Conservation (phyloP, 179 eudicot species). For the Corrigiola litoralis region DNA sequence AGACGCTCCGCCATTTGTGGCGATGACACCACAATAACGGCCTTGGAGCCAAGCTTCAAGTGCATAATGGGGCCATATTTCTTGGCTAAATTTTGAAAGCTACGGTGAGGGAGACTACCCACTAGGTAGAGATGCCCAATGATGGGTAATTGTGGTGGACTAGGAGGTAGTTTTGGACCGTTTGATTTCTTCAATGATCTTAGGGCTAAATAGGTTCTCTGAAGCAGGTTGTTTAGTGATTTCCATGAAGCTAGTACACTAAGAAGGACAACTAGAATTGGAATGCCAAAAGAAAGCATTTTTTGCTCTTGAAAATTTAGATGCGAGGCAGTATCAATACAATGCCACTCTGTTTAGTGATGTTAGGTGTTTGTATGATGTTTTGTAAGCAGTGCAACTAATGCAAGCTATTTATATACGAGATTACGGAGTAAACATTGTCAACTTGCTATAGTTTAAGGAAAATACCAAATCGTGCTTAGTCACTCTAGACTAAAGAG, state of each 20-base stretch:
- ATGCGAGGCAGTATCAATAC: no score
- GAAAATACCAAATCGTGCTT: no score
- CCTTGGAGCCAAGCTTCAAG: constrained; percentile 15
- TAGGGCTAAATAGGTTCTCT: not conserved
- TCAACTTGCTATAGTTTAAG: no score
- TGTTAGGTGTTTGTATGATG: no score
- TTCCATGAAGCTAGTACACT: not conserved
- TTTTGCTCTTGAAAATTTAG: not conserved
- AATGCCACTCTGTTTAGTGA: no score
- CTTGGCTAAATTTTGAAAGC: constrained; percentile 8
- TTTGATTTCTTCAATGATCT: not conserved
- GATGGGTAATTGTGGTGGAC: constrained; percentile 14
- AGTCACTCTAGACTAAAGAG: no score
- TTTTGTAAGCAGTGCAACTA: no score
- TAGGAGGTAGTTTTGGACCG: constrained; percentile 4
- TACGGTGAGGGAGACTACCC: constrained; percentile 9
- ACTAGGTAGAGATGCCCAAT: constrained; percentile 20
- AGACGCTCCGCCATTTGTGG: constrained; percentile 12
- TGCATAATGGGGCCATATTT: constrained; percentile 23
- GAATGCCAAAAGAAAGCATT: not conserved
- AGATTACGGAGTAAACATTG: no score
- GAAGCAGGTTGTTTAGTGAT: not conserved
- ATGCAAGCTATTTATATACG: no score
- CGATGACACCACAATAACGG: constrained; percentile 17
- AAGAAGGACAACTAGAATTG: not conserved